phyloP scores from a whole-genome alignment of 805 yeast genomes.

The Metahyphopichia silvanorum region DNA sequence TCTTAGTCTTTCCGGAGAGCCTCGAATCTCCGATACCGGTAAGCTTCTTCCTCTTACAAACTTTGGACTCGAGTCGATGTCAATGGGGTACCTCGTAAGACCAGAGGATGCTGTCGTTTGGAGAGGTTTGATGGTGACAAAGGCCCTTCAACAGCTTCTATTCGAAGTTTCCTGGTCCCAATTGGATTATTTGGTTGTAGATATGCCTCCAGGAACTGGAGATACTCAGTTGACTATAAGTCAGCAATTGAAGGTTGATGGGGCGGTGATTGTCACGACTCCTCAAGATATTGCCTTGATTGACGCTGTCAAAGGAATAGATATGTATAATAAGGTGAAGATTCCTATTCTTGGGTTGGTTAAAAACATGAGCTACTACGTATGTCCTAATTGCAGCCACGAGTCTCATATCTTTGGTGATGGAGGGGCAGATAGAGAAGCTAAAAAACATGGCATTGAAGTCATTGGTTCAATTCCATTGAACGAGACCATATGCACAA shows the following conservation, averaged over 20 bases:
- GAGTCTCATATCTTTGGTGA: slow-evolving; percentile 73
- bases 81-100: slow-evolving; percentile 77
- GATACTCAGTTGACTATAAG: slow-evolving; percentile 82
- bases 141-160: slow-evolving; percentile 78
- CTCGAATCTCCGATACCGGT: slow-evolving; percentile 50
- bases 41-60: slow-evolving; percentile 64
- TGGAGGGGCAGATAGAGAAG: slow-evolving; percentile 55
- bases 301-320: slow-evolving; percentile 77
- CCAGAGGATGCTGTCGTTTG: slow-evolving; percentile 74
- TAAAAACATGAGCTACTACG: slow-evolving; percentile 76
- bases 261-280: slow-evolving; percentile 79
- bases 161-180: slow-evolving; percentile 76
- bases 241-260: slow-evolving; percentile 72
- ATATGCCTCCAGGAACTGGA: slow-evolving; percentile 92
- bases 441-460: slow-evolving; percentile 42
- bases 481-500: slow-evolving; percentile 53
- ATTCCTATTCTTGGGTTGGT: slow-evolving; percentile 76
- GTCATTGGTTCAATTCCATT: slow-evolving; percentile 70
- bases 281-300: slow-evolving; percentile 83
- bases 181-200: slow-evolving; percentile 68
- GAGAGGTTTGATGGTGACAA: slow-evolving; percentile 86
- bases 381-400: slow-evolving; percentile 74
- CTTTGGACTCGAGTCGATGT: slow-evolving; percentile 80
- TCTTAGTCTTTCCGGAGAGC: slow-evolving; percentile 68
- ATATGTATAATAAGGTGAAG: slow-evolving; percentile 70